A percentile compares a stretch with the other conserved stretches of the same genome.
Conservation (phyloP, 2,329 filamentous ascomycete species). For the Blastomyces emzantsi region DNA sequence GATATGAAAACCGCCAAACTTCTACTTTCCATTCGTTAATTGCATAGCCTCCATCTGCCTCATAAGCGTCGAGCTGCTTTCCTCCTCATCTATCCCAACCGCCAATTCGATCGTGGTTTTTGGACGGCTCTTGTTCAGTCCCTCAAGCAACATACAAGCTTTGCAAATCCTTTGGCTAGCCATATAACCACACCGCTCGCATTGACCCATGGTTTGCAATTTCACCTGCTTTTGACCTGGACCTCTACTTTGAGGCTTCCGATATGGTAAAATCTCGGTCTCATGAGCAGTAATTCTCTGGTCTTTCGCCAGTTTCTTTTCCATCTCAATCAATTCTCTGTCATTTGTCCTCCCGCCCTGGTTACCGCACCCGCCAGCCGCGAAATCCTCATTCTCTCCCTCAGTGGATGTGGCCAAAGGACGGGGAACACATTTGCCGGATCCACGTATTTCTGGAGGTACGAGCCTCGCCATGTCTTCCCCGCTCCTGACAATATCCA, state of each 20-base stretch:
- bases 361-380: slow-evolving; percentile 64
- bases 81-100: slow-evolving; percentile 40
- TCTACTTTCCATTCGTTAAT: slow-evolving; percentile 12
- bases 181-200: slow-evolving; percentile 84
- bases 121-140: slow-evolving; percentile 65
- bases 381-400: slow-evolving; percentile 46
- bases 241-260: slow-evolving; percentile 19
- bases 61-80: slow-evolving; percentile 44
- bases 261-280: slow-evolving; percentile 47
- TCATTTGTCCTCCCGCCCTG: slow-evolving; percentile 57
- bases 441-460: slow-evolving; percentile 47
- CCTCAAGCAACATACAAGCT: slow-evolving; percentile 82
- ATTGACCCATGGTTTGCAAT: slow-evolving; percentile 57
- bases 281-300: slow-evolving; percentile 55
- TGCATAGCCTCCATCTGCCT: slow-evolving; percentile 43
- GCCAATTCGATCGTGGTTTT: slow-evolving; percentile 38
- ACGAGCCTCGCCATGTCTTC: slow-evolving; percentile 94
- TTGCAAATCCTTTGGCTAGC: slow-evolving; percentile 92
- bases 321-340: slow-evolving; percentile 74
- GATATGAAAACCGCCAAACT: neutral
- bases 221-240: slow-evolving; percentile 51
- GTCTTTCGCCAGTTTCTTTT: slow-evolving; percentile 59
- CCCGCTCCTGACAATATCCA: slow-evolving; percentile 89
- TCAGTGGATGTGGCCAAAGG: slow-evolving; percentile 27
- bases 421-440: slow-evolving; percentile 19